Conservation (phyloP, 2,329 filamentous ascomycete genomes). For the Ophiostoma quercus region DNA sequence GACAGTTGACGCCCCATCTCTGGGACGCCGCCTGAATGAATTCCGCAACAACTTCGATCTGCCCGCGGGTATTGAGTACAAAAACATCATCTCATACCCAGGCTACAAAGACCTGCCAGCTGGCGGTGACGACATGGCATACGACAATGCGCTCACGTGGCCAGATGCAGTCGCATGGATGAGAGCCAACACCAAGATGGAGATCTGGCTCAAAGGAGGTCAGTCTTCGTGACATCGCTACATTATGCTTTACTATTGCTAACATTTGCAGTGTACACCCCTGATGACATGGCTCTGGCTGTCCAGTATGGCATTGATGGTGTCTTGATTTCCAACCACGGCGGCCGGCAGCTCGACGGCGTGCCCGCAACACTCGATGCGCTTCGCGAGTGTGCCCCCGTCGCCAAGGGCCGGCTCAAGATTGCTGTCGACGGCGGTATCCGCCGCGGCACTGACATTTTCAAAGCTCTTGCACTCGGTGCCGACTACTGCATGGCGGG, state of each 20-base stretch:
- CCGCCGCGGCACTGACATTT: constrained; percentile 47
- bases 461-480: constrained; percentile 49
- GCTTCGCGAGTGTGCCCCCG: constrained; percentile 41
- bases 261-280: constrained; percentile 33
- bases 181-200: constrained; percentile 14
- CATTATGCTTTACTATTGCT: not conserved
- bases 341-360: constrained; percentile 44
- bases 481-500: constrained; percentile 47
- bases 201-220: constrained; percentile 32
- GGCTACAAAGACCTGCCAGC: not conserved
- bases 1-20: constrained; percentile 49
- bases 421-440: constrained; percentile 48
- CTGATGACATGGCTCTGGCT: constrained; percentile 24
- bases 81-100: not conserved
- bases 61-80: not conserved
- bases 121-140: constrained; percentile 2
- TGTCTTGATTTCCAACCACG: constrained; percentile 44
- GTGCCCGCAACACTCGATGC: constrained; percentile 44
- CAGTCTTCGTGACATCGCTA: not conserved
- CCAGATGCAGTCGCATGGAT: constrained; percentile 20
- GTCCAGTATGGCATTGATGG: constrained; percentile 26
- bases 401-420: constrained; percentile 41
- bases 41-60: constrained; percentile 18
- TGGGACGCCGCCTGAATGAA: constrained; percentile 25
- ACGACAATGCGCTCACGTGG: constrained; percentile 17